These are phyloP conservation scores for Excoecaria cochinchinensis DNA, from an alignment of 345 rosid genomes.

Conservation along the genomic window DNA sequence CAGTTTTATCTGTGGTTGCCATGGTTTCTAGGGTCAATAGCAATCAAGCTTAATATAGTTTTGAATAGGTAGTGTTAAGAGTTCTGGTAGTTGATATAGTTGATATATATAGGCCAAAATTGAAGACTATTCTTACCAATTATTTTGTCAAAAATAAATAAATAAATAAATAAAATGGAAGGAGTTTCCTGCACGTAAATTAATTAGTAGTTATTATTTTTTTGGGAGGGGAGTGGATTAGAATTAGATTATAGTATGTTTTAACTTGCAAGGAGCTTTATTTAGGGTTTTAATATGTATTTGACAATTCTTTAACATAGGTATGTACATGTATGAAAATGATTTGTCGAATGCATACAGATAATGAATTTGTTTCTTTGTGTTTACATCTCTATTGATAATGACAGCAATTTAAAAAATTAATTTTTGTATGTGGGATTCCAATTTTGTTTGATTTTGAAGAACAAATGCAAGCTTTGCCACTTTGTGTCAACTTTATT, in stretches of 20 bases:
- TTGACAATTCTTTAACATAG: too few relatives aligned
- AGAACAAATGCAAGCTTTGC: not conserved
- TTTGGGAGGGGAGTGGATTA: too few relatives aligned
- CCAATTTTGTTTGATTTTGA: not conserved
- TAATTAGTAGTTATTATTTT: too few relatives aligned
- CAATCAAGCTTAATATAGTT: not conserved
- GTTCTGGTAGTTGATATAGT: not conserved
- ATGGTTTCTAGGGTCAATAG: not conserved
- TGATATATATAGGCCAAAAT: not conserved
- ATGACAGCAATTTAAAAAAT: not conserved
- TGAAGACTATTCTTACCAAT: too few relatives aligned
- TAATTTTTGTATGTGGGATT: not conserved
- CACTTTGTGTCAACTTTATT: too few relatives aligned
- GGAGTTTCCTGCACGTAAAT: too few relatives aligned
- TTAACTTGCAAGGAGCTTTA: too few relatives aligned
- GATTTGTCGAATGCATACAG: too few relatives aligned
- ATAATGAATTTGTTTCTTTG: not conserved
- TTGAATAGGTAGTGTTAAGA: not conserved
- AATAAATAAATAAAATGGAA: too few relatives aligned
- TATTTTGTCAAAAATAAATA: conserved; percentile 3
- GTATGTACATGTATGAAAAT: too few relatives aligned
- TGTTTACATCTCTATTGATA: not conserved
- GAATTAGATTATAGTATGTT: too few relatives aligned
- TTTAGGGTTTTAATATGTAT: too few relatives aligned
- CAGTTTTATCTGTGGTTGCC: conserved; percentile 18